Conservation (phyloP, 768 basidiomycete species). For the Agrocybe chaxingu region DNA sequence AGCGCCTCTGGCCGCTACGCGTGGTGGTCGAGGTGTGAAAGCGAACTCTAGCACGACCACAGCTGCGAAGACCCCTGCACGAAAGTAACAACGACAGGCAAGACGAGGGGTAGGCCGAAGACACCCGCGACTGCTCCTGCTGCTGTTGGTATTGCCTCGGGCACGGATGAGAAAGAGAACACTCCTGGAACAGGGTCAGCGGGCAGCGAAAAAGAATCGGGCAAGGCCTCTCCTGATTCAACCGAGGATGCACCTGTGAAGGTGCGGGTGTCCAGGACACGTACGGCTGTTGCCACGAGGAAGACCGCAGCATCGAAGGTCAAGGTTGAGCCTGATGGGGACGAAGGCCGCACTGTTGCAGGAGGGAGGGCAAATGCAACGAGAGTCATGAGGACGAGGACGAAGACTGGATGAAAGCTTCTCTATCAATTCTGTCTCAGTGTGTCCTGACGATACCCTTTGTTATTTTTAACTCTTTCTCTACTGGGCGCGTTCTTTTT, state of each 20-base stretch:
- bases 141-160: constrained; percentile 15
- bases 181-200: constrained; percentile 16
- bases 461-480: too few species aligned
- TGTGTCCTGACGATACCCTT: too few species aligned
- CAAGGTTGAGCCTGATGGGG: constrained; percentile 16
- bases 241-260: constrained; percentile 26
- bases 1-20: constrained; percentile 10
- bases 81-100: constrained; percentile 1
- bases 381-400: constrained; percentile 31
- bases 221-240: constrained; percentile 7
- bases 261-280: constrained; percentile 28
- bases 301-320: background rate
- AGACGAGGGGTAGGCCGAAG: constrained; percentile 20
- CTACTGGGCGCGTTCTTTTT: too few species aligned
- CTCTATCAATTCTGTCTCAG: too few species aligned
- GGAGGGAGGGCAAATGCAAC: constrained; percentile 24
- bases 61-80: constrained; percentile 12
- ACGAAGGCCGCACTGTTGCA: constrained; percentile 18
- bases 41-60: background rate
- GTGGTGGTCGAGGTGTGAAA: constrained; percentile 4
- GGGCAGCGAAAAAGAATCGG: background rate
- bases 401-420: constrained; percentile 25
- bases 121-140: constrained; percentile 28
- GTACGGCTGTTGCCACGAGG: constrained; percentile 16
- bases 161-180: constrained; percentile 32